Percentiles rank a stretch among this genome's conserved stretches.
Evolutionary conservation across 345 rosid genomes (phyloP).

Genomic region (Linum trigynum): DNA sequence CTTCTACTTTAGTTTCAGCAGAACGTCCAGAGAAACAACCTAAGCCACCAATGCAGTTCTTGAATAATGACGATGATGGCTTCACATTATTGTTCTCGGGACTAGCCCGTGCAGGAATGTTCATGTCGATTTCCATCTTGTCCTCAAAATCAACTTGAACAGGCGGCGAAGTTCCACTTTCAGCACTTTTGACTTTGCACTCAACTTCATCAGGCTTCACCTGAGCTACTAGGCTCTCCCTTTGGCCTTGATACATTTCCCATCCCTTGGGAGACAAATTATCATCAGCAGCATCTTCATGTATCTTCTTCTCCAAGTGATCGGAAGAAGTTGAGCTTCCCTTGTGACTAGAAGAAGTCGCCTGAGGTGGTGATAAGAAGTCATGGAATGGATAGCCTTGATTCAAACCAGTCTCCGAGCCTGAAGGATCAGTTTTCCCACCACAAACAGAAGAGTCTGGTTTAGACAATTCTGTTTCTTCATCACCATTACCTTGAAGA

Average conservation of each 20-base stretch:
- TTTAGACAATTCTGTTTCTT: neutral
- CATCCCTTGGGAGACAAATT: constrained; percentile 2
- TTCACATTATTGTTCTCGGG: constrained; percentile 14
- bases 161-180: constrained; percentile 3
- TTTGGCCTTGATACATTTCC: constrained; percentile 8
- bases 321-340: constrained; percentile 3
- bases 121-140: constrained; percentile 18
- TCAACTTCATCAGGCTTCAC: constrained; percentile 1
- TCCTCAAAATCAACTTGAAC: constrained; percentile 18
- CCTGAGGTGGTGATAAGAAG: constrained; percentile 3
- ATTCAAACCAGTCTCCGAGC: neutral
- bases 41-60: constrained; percentile 22
- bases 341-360: neutral
- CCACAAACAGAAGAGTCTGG: neutral
- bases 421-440: constrained; percentile 1
- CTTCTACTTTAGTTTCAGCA: constrained; percentile 11
- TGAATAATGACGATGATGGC: constrained; percentile 17
- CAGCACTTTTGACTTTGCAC: neutral
- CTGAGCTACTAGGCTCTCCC: neutral
- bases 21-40: constrained; percentile 14
- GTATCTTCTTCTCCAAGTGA: neutral
- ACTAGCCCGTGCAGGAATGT: constrained; percentile 9
- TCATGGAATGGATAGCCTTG: constrained; percentile 6
- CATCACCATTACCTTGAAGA: constrained; percentile 3
- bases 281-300: constrained; percentile 10